Conservation (phyloP, 768 basidiomycete species). For the Trametes maxima region DNA sequence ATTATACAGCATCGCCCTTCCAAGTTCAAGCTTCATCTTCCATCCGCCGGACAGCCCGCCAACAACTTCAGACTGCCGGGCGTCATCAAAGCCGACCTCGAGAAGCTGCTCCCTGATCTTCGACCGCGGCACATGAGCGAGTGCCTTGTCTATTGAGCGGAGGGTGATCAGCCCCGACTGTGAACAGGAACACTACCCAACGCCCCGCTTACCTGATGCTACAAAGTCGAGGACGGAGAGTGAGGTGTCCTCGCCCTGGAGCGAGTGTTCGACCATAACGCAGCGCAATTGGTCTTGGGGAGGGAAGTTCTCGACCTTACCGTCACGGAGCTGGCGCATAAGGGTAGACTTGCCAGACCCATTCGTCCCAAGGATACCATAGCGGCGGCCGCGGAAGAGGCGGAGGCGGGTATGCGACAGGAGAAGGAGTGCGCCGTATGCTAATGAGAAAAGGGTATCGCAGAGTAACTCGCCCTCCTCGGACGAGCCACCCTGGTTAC, state of each 20-base stretch:
- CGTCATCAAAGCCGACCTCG: constrained; percentile 91
- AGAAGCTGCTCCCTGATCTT: constrained; percentile 79
- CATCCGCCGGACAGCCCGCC: constrained; percentile 94
- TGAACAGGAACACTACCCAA: background rate
- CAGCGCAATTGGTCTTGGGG: constrained; percentile 82
- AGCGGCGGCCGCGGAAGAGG: constrained; percentile 86
- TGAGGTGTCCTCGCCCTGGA: constrained; percentile 91
- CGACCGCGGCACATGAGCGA: constrained; percentile 60
- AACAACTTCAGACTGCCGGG: constrained; percentile 80
- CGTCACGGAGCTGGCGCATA: constrained; percentile 92
- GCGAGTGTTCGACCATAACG: constrained; percentile 96
- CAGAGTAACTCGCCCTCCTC: constrained; percentile 87
- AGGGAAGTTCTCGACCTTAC: constrained; percentile 96
- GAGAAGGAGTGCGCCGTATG: constrained; percentile 92
- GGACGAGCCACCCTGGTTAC: constrained; percentile 42
- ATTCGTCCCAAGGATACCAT: constrained; percentile 96
- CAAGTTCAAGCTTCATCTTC: constrained; percentile 99
- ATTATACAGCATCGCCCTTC: constrained; percentile 95
- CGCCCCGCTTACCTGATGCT: constrained; percentile 61
- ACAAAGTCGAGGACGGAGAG: constrained; percentile 88
- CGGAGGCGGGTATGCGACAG: constrained; percentile 92
- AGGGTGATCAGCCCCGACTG: background rate
- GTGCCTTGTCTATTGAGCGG: constrained; percentile 58
- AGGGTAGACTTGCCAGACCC: constrained; percentile 96
- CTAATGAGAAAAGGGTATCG: constrained; percentile 92